Conservation (phyloP, 208 protist species). For the Leishmania tropica region DNA sequence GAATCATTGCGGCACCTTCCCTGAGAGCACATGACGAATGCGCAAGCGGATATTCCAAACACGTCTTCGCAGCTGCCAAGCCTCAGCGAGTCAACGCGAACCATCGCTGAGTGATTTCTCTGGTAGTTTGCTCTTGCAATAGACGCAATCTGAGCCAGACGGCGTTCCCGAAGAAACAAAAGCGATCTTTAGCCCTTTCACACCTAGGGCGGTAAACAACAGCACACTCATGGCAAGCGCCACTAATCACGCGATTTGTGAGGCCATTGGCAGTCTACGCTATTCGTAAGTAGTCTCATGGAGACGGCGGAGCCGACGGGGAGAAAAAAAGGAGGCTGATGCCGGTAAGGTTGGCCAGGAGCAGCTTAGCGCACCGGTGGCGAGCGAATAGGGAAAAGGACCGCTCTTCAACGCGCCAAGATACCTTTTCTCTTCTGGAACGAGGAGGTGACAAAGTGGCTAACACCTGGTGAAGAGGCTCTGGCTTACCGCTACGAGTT, state of each 20-base stretch:
- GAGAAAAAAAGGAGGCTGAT: not conserved
- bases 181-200: slow-evolving; percentile 1
- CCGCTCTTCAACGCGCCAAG: not conserved
- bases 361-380: not conserved
- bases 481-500: not conserved
- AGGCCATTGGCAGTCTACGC: not conserved
- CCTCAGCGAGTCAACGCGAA: not conserved
- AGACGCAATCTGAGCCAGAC: not conserved
- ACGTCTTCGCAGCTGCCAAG: slow-evolving; percentile 1
- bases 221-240: not conserved
- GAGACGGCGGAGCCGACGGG: not conserved
- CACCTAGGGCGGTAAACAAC: not conserved
- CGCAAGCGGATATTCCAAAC: not conserved
- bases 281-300: not conserved
- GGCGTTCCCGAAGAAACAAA: slow-evolving; percentile 15
- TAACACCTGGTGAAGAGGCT: not conserved
- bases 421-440: not conserved
- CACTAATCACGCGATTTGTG: not conserved
- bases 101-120: slow-evolving; percentile 9
- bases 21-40: not conserved
- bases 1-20: not conserved
- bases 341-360: not conserved
- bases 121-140: slow-evolving; percentile 1
- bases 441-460: not conserved
- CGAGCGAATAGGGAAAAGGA: not conserved